Evolutionary conservation across 78 protist species (phyloP).

Genomic region (Protostelium mycophagum): DNA sequence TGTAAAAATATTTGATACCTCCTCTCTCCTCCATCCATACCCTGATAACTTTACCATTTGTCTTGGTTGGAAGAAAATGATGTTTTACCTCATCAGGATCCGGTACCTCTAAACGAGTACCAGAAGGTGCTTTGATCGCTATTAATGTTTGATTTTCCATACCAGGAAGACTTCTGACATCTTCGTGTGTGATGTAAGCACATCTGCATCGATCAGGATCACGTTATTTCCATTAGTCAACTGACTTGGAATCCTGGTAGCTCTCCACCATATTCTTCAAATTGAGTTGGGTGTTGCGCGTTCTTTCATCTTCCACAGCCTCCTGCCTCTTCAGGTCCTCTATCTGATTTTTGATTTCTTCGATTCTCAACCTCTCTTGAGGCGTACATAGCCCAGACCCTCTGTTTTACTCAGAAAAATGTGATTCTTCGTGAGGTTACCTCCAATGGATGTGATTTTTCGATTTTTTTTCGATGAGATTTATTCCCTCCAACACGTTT

Average conservation of each 20-base stretch:
- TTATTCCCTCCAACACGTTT: conserved; percentile 93
- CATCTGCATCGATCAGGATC: background rate
- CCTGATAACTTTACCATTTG: background rate
- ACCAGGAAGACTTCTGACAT: conserved; percentile 47
- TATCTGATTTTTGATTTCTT: conserved; percentile 20
- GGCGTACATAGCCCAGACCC: conserved; percentile 19
- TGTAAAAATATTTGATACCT: conserved; percentile 38
- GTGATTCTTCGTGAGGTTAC: conserved; percentile 17
- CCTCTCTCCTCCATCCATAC: conserved; percentile 49
- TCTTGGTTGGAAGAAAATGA: background rate
- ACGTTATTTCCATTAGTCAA: background rate
- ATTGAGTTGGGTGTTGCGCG: conserved; percentile 14
- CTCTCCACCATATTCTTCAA: conserved; percentile 3
- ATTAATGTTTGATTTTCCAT: conserved; percentile 74
- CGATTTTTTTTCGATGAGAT: conserved; percentile 84
- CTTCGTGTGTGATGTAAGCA: conserved; percentile 79
- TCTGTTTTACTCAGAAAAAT: too few relatives aligned
- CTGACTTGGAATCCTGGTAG: conserved; percentile 27
- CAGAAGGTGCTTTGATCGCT: conserved; percentile 85
- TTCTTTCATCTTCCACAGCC: conserved; percentile 5
- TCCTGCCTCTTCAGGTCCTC: conserved; percentile 31
- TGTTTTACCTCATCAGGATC: conserved; percentile 70
- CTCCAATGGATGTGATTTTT: conserved; percentile 90
- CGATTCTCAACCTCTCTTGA: background rate
- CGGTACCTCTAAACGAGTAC: conserved; percentile 84